Evolutionary conservation across 179 eudicot species (phyloP).

Genomic region (Silene coronaria): DNA sequence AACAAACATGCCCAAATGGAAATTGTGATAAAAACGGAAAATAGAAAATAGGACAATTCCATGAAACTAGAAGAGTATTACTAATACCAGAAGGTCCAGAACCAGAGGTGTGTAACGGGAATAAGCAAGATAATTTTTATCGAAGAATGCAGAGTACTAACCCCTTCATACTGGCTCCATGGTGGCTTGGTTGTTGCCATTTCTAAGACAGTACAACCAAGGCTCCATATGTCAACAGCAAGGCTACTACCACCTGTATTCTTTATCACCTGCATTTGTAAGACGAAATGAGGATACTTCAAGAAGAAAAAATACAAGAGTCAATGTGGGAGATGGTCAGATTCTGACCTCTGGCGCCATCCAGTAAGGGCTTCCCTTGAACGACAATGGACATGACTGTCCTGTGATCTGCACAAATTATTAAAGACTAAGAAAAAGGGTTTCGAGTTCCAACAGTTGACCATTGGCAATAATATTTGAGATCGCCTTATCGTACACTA

Average conservation of each 20-base stretch:
- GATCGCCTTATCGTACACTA: conserved; percentile 1
- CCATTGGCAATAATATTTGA: not conserved
- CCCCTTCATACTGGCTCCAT: conserved; percentile 99
- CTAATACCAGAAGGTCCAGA: conserved; percentile 1
- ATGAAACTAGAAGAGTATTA: not conserved
- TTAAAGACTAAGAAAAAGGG: conserved; percentile 5
- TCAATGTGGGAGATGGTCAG: conserved; percentile 9
- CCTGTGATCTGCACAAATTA: conserved; percentile 66
- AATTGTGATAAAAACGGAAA: not conserved
- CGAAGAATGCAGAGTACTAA: conserved; percentile 30
- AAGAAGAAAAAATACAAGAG: not conserved
- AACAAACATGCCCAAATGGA: no score
- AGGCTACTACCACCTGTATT: conserved; percentile 69
- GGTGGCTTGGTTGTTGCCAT: conserved; percentile 96
- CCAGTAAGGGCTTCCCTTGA: conserved; percentile 97
- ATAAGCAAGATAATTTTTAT: not conserved
- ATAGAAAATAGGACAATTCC: not conserved
- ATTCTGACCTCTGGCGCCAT: conserved; percentile 93
- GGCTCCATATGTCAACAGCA: conserved; percentile 96
- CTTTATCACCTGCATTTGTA: conserved; percentile 57
- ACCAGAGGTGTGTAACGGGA: conserved; percentile 2
- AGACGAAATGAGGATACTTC: conserved; percentile 14
- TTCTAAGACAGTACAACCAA: conserved; percentile 92
- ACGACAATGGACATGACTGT: conserved; percentile 78
- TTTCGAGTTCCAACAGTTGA: conserved; percentile 1